Base-by-base conservation (phyloP, 2,329 filamentous ascomycete genomes). In the Xylariomycetidae sp. region DNA sequence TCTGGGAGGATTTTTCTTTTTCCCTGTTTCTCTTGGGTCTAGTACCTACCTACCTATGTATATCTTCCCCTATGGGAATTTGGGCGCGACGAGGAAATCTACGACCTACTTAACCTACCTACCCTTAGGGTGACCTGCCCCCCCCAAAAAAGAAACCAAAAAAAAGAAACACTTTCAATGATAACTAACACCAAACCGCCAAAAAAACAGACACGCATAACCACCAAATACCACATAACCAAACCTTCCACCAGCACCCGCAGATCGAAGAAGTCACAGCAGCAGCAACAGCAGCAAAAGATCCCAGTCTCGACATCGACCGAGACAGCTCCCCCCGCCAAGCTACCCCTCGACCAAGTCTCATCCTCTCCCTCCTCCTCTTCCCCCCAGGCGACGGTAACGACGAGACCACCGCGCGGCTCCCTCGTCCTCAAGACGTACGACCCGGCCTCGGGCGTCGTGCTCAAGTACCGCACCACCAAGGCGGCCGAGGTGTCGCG, bases 401-500 rank as follows among this genome's bases (percentile, higher is more conserved):
- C 42, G 4, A 12, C 47, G 11, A 16, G 50, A 23, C 35, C 51
- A 3, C 69, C 80, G 4, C 73, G 74, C 45, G 88, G 83, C 45
- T 77, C 72, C 35, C 80, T 98, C 32, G 82, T 80, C 4, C 67
- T 98, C 41, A 97, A 94, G 67, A 92, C 92, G 4, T 97, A 81
- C 66, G 87, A 96, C 59, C 85, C 92, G 1, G 68, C 67, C 26
- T 84, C 81, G 34, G 92, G 92, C 53, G 81, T 82, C 37, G 82
- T 82, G 41, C 73, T 98, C 43, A 94, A 96, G 65, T 97, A 96
- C 70, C 75, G 78, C 57, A 98, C 92, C 22, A 83, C 82, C 56
- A 94, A 95, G 63, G 87, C 85, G 14, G 86, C 87, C 14, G 90
- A 97, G 64, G 88, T 98, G 8, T 82, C 84, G 16, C 72, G 92